These are phyloP conservation scores for Pseudogymnoascus sp. DNA, from an alignment of 2,329 filamentous ascomycete species.

Conservation along the genomic window DNA sequence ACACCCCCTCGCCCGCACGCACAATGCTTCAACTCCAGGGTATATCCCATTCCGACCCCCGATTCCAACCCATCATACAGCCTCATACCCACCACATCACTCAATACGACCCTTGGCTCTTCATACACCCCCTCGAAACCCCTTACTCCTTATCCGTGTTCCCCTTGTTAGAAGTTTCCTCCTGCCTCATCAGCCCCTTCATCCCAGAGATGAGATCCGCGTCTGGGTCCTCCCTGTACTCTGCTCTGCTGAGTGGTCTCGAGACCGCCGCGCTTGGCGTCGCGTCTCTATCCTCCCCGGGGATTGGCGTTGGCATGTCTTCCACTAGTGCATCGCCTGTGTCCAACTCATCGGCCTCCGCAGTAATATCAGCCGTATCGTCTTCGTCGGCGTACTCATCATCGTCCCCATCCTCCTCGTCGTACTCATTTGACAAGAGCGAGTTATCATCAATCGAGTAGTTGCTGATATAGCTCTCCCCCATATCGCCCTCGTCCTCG, in stretches of 20 bases:
- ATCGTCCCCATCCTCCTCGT: conserved; percentile 18
- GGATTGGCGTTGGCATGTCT: neutral
- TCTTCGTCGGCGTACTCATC: neutral
- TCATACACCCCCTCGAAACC: too few relatives aligned
- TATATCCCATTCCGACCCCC: neutral
- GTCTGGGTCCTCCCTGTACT: conserved; percentile 36
- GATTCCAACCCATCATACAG: neutral
- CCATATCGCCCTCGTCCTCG: conserved; percentile 42
- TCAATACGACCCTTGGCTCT: neutral
- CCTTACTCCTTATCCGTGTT: neutral
- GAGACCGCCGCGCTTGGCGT: conserved; percentile 16
- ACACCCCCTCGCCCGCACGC: neutral
- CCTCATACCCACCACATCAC: neutral
- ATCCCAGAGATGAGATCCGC: conserved; percentile 54
- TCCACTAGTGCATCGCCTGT: neutral
- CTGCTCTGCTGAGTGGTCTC: conserved; percentile 7
- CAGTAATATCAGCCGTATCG: too few relatives aligned
- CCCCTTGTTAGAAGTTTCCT: neutral
- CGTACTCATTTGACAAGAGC: conserved; percentile 39
- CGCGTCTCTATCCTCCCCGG: neutral
- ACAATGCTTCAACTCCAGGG: conserved; percentile 2
- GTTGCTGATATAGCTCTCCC: conserved; percentile 49
- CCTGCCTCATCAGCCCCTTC: conserved; percentile 29
- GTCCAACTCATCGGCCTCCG: neutral
- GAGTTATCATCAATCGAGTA: conserved; percentile 37